A percentile compares a stretch with the other conserved stretches of the same genome.
Conservation (phyloP, 2,329 filamentous ascomycete genomes). For the Microdochium paspali region DNA sequence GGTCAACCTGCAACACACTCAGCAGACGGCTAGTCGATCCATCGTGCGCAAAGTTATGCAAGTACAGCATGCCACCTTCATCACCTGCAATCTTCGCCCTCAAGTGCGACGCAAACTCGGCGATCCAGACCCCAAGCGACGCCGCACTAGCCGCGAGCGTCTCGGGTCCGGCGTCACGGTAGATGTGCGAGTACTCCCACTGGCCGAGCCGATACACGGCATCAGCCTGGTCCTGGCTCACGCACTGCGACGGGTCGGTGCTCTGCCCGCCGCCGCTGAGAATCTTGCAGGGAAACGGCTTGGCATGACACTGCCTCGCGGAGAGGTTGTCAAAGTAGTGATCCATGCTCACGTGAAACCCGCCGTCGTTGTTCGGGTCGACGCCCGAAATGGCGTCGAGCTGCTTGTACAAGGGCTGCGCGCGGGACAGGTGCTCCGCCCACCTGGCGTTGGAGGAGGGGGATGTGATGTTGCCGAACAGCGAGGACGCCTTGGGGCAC, state of each 20-base stretch:
- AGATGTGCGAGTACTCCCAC: constrained; percentile 74
- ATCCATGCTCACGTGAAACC: constrained; percentile 65
- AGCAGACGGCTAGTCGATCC: constrained; percentile 61
- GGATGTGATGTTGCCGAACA: constrained; percentile 36
- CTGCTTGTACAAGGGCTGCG: constrained; percentile 41
- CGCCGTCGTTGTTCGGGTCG: constrained; percentile 30
- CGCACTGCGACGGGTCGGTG: constrained; percentile 42
- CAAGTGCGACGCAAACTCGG: constrained; percentile 60
- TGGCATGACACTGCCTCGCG: constrained; percentile 65
- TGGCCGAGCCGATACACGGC: constrained; percentile 67
- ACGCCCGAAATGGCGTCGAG: constrained; percentile 66
- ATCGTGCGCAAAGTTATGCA: constrained; percentile 76
- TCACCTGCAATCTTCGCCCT: constrained; percentile 36
- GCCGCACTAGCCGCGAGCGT: constrained; percentile 53
- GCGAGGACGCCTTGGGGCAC: constrained; percentile 41
- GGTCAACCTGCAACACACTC: constrained; percentile 59
- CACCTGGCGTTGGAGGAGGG: constrained; percentile 36
- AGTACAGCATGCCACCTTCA: constrained; percentile 37
- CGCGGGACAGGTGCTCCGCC: constrained; percentile 52
- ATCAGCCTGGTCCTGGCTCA: constrained; percentile 54
- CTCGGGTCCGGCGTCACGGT: constrained; percentile 50
- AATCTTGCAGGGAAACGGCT: constrained; percentile 60
- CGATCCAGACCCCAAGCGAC: constrained; percentile 64
- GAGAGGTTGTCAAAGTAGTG: constrained; percentile 83
- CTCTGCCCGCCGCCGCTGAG: constrained; percentile 21